Conservation (phyloP, 768 basidiomycete species). For the Polyporus arcularius region DNA sequence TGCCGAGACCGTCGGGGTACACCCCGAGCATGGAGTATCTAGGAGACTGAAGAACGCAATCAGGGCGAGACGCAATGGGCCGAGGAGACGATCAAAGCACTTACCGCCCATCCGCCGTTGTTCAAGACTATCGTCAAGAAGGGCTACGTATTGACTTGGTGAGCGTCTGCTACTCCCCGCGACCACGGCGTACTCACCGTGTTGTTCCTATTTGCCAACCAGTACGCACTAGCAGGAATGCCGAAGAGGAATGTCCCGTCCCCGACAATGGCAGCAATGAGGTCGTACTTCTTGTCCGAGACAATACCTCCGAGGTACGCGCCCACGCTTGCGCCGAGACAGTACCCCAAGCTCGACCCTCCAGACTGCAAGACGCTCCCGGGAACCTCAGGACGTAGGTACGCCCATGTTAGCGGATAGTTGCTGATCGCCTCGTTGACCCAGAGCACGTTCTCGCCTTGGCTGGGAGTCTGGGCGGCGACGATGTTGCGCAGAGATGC, state of each 20-base stretch:
- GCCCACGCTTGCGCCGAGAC: slow-evolving; percentile 65
- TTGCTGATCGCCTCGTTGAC: slow-evolving; percentile 69
- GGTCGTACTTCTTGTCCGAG: slow-evolving; percentile 42
- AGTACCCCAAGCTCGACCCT: slow-evolving; percentile 70
- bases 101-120: slow-evolving; percentile 69
- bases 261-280: slow-evolving; percentile 62
- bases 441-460: slow-evolving; percentile 43
- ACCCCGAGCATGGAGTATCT: slow-evolving; percentile 65
- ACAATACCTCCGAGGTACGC: slow-evolving; percentile 46
- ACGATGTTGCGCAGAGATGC: slow-evolving; percentile 48
- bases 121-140: slow-evolving; percentile 72
- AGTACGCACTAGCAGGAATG: slow-evolving; percentile 66
- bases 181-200: slow-evolving; percentile 44
- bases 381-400: slow-evolving; percentile 52
- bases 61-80: background rate
- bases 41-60: slow-evolving; percentile 44
- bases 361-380: slow-evolving; percentile 59
- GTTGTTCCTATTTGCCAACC: slow-evolving; percentile 68
- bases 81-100: slow-evolving; percentile 9
- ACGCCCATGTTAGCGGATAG: slow-evolving; percentile 54
- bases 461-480: slow-evolving; percentile 37
- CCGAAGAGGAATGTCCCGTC: slow-evolving; percentile 73
- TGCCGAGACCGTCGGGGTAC: slow-evolving; percentile 59
- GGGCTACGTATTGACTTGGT: slow-evolving; percentile 42
- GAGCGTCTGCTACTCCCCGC: background rate